Percentiles rank a stretch among this genome's conserved stretches.
These are phyloP conservation scores for Pythium diclinum DNA, from an alignment of 352 stramenopile genomes.

Conservation along the genomic window DNA sequence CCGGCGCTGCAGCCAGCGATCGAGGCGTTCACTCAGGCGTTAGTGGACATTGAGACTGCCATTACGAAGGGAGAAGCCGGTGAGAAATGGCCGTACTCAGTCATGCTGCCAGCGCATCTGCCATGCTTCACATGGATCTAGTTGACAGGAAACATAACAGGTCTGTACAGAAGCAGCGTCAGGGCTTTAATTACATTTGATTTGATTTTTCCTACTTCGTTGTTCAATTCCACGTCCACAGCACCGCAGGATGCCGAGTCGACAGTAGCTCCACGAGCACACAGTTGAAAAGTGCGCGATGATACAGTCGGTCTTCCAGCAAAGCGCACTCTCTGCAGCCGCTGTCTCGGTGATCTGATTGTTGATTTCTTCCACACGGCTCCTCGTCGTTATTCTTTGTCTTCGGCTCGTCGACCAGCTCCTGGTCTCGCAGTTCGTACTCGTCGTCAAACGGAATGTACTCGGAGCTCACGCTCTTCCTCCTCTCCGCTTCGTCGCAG, in stretches of 20 bases:
- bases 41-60: slow-evolving; percentile 9
- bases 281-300: slow-evolving; percentile 20
- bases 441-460: slow-evolving; percentile 28
- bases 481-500: slow-evolving; percentile 7
- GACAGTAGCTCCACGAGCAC: slow-evolving; percentile 18
- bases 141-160: not conserved
- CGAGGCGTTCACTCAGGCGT: not conserved
- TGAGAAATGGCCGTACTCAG: not conserved
- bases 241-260: slow-evolving; percentile 5
- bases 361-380: not conserved
- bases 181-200: not conserved
- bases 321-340: not conserved
- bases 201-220: not conserved
- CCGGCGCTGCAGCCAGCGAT: slow-evolving; percentile 4
- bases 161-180: too few species aligned
- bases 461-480: slow-evolving; percentile 15
- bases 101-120: not conserved
- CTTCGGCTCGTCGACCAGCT: not conserved
- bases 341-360: not conserved
- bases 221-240: slow-evolving; percentile 1
- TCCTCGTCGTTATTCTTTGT: not conserved
- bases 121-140: not conserved
- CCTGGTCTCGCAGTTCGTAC: not conserved
- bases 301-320: not conserved
- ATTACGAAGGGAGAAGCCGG: not conserved